Percentiles rank a stretch among this genome's conserved stretches.
Evolutionary conservation across 345 rosid genomes (phyloP).

Genomic region (Anacardium occidentale): DNA sequence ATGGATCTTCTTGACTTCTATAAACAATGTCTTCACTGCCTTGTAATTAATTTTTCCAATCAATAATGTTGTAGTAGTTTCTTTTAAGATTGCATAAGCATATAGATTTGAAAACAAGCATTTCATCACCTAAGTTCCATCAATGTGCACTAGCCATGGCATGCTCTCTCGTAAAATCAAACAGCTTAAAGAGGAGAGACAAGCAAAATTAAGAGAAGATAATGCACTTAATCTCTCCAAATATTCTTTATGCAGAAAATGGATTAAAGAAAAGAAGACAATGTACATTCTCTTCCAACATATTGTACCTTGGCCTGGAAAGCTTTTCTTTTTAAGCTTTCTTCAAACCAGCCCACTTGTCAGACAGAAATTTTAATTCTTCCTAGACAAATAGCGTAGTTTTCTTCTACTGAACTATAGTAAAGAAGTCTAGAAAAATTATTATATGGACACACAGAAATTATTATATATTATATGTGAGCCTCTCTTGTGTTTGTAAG

Average conservation of each 20-base stretch:
- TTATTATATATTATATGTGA: not conserved
- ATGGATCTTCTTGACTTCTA: too few relatives aligned
- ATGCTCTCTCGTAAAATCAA: not conserved
- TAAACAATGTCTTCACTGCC: too few relatives aligned
- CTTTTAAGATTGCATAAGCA: not conserved
- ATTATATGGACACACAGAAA: not conserved
- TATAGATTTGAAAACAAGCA: not conserved
- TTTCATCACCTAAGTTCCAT: not conserved
- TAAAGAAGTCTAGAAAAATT: not conserved
- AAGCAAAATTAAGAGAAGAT: not conserved
- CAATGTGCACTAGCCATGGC: not conserved
- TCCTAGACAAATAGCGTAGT: not conserved
- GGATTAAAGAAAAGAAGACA: not conserved
- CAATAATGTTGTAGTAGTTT: too few relatives aligned
- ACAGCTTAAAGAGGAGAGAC: not conserved
- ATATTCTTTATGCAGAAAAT: not conserved
- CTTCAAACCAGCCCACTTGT: not conserved
- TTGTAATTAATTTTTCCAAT: too few relatives aligned
- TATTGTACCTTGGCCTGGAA: not conserved
- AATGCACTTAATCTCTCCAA: not conserved
- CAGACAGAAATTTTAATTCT: not conserved
- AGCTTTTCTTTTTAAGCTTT: not conserved
- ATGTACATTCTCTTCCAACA: not conserved
- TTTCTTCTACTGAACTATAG: constrained; percentile 10
- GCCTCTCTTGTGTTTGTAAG: not conserved